Evolutionary conservation across 768 basidiomycete species (phyloP), one percentile per base, ranked within the genome.

Genomic region (Lentinula detonsa): DNA sequence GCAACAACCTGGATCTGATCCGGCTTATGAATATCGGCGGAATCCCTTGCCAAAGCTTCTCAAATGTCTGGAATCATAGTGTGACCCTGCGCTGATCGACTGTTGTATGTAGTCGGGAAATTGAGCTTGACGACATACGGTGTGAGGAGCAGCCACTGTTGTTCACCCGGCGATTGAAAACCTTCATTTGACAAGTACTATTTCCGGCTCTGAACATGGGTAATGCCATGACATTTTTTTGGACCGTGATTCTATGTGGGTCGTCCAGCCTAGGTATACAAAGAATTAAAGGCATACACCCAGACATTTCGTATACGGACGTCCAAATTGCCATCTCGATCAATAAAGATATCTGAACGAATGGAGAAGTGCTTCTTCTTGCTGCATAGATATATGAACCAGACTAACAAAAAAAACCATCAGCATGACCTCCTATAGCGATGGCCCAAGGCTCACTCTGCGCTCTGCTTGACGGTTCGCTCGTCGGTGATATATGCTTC

Each of bases 401-500:
- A 64, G 28, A 13, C 63, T 64, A 57, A 23, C 28, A 34, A 15
- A 11, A 42, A 35, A 16, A 13, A n/a, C n/a, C 3, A 28, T 16
- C 15, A 11, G 3, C 7, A 33, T 34, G 15, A 0, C n/a, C 54
- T 16, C n/a, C 21, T 16, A 3, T 15, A 50, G 2, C 2, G 39
- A 40, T 37, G 8, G 8, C 6, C 21, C 33, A 37, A 10, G 7
- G 60, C 65, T 23, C 54, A 64, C 65, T 57, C 57, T 31, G 64
- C 65, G 21, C 61, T 64, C 50, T 60, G 59, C 34, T 63, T 52
- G n/a, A 64, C 50, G 11, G 61, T 39, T 13, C 13, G 39, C 35
- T 58, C 42, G 35, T 64, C 42, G 31, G 35, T 31, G 13, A 49
- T 33, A 40, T 65, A 64, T 23, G 65, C 63, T 34, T 66, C 54